Evolutionary conservation across 2,329 filamentous ascomycete species (phyloP), one percentile per base, ranked within the genome.

Genomic region (Cryphonectria carpinicola): DNA sequence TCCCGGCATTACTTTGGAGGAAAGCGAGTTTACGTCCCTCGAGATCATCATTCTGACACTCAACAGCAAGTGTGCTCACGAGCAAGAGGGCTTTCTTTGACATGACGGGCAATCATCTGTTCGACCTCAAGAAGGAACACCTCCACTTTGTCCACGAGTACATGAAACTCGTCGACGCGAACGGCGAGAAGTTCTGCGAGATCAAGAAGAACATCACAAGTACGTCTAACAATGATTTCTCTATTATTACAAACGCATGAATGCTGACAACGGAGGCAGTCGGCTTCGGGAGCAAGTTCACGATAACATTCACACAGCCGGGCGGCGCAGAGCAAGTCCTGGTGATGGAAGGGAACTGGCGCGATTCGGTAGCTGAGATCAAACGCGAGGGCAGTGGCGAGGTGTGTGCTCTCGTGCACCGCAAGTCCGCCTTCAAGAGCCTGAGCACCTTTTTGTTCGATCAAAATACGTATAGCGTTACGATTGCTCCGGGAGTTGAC

Each of bases 391-490:
- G 80, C 19, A 84, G 79, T 6, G 84, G 85, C 5, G 79, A 82
- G 7, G 79, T 85, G 0, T 87, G 91, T 0, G 91, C 88, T 0
- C 80, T 82, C 60, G 90, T 93, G 75, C 81, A 86, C 71, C 85
- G 90, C 71, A 86, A 87, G 75, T 78, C 89, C 49, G 81, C 90
- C 70, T 54, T 71, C 64, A 67, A 66, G 46, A 90, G 85, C 74
- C 82, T 82, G 46, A 82, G 88, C 43, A 85, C 92, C 75, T 76
- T 91, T 1, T 77, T 91, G 35, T 86, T 85, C 56, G 87, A 84
- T 13, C 85, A 90, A 80, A 89, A 92, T 80, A 90, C 89, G 4
- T 93, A 93, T 74, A 86, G 83, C 1, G 83, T 93, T 6, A 84
- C 84, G 0, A 84, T 93, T 7, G 89, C 89, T 1, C 88, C 90